phyloP scores from a whole-genome alignment of 176 grass and related monocot species.

The Oropetium thomaeum region DNA sequence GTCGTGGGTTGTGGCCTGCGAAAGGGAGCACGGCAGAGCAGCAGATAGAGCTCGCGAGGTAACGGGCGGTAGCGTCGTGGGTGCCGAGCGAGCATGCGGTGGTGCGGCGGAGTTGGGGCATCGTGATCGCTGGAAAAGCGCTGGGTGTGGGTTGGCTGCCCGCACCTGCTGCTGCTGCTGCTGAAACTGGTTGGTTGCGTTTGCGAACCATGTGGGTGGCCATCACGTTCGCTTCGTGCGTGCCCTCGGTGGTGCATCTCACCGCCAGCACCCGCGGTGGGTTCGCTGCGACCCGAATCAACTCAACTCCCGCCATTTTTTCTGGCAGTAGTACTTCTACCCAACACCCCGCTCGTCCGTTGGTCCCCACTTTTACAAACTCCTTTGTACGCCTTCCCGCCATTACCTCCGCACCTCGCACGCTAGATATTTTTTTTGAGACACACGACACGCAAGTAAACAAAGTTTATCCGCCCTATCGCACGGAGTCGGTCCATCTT shows the following conservation, averaged over 20 bases:
- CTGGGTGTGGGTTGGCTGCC: neutral
- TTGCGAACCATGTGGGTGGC: conserved; percentile 5
- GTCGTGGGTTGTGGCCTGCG: conserved; percentile 12
- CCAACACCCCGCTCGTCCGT: neutral
- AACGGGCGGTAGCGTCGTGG: too few relatives aligned
- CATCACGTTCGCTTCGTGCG: conserved; percentile 27
- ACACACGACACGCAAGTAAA: neutral
- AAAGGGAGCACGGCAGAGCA: neutral
- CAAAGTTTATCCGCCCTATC: neutral
- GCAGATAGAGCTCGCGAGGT: too few relatives aligned
- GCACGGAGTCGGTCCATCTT: neutral
- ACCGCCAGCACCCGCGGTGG: neutral
- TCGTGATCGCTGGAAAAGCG: conserved; percentile 41
- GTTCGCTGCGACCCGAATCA: neutral
- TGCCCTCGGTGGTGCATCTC: neutral
- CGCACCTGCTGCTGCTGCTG: neutral
- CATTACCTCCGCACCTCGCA: too few relatives aligned
- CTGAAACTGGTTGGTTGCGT: neutral
- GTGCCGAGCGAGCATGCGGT: neutral
- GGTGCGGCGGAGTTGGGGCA: neutral
- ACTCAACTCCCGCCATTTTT: neutral
- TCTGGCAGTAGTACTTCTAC: too few relatives aligned
- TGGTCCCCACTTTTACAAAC: neutral
- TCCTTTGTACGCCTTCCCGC: neutral
- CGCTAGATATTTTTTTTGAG: conserved; percentile 4